These are phyloP conservation scores for Achaetomiella virescens DNA, from an alignment of 495 filamentous ascomycete genomes.

Conservation along the genomic window DNA sequence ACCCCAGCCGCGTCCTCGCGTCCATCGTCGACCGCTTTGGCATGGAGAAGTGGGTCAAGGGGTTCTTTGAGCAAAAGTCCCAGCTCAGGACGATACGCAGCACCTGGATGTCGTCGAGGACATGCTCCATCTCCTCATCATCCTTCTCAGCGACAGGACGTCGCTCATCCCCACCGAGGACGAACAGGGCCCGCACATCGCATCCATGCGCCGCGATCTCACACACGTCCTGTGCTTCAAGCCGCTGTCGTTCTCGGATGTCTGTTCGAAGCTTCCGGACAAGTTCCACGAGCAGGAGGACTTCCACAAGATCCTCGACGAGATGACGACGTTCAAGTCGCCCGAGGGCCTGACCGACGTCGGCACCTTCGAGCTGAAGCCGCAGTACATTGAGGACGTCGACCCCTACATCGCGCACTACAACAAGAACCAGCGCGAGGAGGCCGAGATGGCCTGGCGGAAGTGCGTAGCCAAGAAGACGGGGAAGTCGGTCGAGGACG, in stretches of 20 bases:
- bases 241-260: conserved; percentile 86
- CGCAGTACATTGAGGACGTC: conserved; percentile 72
- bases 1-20: conserved; percentile 78
- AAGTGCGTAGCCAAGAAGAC: conserved; percentile 83
- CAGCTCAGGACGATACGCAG: conserved; percentile 73
- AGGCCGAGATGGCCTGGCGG: conserved; percentile 82
- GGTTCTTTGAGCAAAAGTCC: conserved; percentile 61
- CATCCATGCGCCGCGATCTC: conserved; percentile 79
- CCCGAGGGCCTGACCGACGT: conserved; percentile 89
- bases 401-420: conserved; percentile 95
- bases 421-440: conserved; percentile 93
- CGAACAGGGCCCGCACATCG: conserved; percentile 55
- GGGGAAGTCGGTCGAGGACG: conserved; percentile 69
- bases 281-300: conserved; percentile 76
- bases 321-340: conserved; percentile 80
- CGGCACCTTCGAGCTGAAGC: conserved; percentile 88
- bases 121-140: conserved; percentile 87
- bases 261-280: conserved; percentile 74
- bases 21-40: conserved; percentile 88
- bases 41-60: conserved; percentile 82
- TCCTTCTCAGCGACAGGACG: conserved; percentile 80
- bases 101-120: conserved; percentile 91
- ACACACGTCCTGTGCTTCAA: conserved; percentile 94
- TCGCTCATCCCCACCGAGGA: conserved; percentile 67
- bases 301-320: conserved; percentile 72